These are phyloP conservation scores for Hirschioporus abietinus DNA, from an alignment of 768 basidiomycete genomes.

Conservation along the genomic window DNA sequence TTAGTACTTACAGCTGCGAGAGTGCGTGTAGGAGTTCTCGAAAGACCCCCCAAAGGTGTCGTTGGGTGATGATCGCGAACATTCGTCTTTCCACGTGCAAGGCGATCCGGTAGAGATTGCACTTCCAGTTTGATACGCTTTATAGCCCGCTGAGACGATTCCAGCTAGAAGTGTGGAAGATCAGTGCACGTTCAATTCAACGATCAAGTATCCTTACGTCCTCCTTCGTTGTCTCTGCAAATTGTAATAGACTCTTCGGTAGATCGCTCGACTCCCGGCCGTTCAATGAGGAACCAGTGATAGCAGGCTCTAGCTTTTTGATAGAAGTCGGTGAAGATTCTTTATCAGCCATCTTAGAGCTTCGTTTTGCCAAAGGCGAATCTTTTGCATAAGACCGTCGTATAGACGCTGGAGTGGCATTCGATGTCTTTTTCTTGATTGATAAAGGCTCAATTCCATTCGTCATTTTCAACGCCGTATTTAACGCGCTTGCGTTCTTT, in stretches of 20 bases:
- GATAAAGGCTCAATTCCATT: slow-evolving; percentile 67
- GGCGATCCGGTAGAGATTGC: not conserved
- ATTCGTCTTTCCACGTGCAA: not conserved
- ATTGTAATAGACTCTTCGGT: slow-evolving; percentile 40
- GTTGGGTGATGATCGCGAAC: not conserved
- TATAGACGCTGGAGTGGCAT: slow-evolving; percentile 28
- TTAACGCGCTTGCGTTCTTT: slow-evolving; percentile 28
- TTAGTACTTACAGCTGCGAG: slow-evolving; percentile 10
- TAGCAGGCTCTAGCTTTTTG: not conserved
- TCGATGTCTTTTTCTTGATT: slow-evolving; percentile 73
- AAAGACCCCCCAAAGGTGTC: slow-evolving; percentile 42
- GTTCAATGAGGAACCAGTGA: not conserved
- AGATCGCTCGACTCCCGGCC: not conserved
- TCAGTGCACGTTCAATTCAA: slow-evolving; percentile 7
- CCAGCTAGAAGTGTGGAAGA: slow-evolving; percentile 42
- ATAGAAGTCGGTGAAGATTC: not conserved
- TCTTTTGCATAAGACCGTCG: slow-evolving; percentile 20
- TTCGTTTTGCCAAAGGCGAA: slow-evolving; percentile 36
- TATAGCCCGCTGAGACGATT: slow-evolving; percentile 60
- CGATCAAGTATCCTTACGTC: slow-evolving; percentile 43
- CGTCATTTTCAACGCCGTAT: slow-evolving; percentile 26
- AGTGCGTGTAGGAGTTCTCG: slow-evolving; percentile 41
- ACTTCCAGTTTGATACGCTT: slow-evolving; percentile 74
- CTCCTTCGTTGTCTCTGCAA: slow-evolving; percentile 52
- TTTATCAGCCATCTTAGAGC: not conserved